Evolutionary conservation across 148 eudicot genomes (phyloP).

Genomic region (Camellia sinensis): DNA sequence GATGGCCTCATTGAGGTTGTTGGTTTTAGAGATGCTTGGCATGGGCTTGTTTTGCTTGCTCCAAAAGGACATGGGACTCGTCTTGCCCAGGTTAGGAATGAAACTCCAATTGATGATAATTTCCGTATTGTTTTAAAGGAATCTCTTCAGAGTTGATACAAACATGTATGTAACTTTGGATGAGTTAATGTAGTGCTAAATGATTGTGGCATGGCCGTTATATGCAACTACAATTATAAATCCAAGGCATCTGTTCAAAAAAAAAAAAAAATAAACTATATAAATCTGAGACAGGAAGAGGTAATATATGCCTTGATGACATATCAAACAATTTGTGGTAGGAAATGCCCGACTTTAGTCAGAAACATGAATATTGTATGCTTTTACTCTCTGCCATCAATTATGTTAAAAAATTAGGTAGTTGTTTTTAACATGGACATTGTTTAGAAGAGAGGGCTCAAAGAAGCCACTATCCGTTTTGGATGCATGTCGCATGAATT

Average conservation of each 20-base stretch:
- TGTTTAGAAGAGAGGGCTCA: too few relatives aligned
- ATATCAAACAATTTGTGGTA: background rate
- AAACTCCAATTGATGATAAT: background rate
- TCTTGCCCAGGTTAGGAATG: slow-evolving; percentile 75
- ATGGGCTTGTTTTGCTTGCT: slow-evolving; percentile 79
- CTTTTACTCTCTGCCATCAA: background rate
- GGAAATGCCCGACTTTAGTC: background rate
- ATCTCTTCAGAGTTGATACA: background rate
- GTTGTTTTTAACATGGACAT: too few relatives aligned
- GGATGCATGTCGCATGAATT: too few relatives aligned
- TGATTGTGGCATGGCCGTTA: background rate
- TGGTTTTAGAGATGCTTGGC: slow-evolving; percentile 97
- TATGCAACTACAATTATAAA: background rate
- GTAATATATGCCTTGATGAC: background rate
- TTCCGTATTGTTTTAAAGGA: background rate
- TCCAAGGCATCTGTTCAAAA: background rate
- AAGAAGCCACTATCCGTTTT: too few relatives aligned
- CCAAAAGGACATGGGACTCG: slow-evolving; percentile 97
- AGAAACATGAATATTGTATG: background rate
- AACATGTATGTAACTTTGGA: background rate
- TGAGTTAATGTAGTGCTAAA: background rate
- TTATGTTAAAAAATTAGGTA: background rate
- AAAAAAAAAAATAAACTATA: too few relatives aligned
- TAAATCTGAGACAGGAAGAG: background rate
- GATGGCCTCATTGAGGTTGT: slow-evolving; percentile 90